Base-by-base conservation (phyloP, 225 moss, liverwort and hornwort species). In the Sphagnum contortum region DNA sequence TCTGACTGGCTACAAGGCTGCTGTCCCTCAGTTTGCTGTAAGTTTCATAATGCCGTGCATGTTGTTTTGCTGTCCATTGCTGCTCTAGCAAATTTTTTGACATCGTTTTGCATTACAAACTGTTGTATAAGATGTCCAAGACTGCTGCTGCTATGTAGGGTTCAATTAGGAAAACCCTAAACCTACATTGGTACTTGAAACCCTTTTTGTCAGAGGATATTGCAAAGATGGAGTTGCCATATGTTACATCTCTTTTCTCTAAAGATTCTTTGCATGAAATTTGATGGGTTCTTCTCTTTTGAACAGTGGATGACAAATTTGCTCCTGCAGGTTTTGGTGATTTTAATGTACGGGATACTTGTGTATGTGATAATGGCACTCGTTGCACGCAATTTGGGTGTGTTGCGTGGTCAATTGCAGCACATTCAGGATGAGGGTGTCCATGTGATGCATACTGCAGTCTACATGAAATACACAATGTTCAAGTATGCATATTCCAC, bases 1-100 rank as follows among this genome's bases (percentile, higher is more conserved):
- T 29, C 88, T 94, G 65, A 94, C 93, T 5, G 93, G 93, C 67
- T 90, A 94, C 79, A 93, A 93, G 84, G 92, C 92, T 57, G 85
- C 90, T 61, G 80, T 90, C 49, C 93, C 93, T 64, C 90, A 90
- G 67, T 94, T 90, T 69, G 82, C 86, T 73, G 93, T 90, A 73
- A 68, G 64, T 71, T 29, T 29, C 29, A 29, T 29, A 29, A 29
- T 29, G 29, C 29, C 29, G 29, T 29, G 29, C 1, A 29, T 29
- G 29, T 29, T 29, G 29, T 29, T 29, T 29, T 29, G 29, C 29
- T 29, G 29, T 1, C 29, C 29, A 29, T 29, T 29, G 29, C 29
- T 29, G 29, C 29, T 29, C 29, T 29, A 29, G 29, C 29, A 29
- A 29, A 29, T 0, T 29, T 0, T 0, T 0, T 29, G 29, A 29